phyloP scores from a whole-genome alignment of 805 yeast genomes.

The Suhomyces xylopsoci region DNA sequence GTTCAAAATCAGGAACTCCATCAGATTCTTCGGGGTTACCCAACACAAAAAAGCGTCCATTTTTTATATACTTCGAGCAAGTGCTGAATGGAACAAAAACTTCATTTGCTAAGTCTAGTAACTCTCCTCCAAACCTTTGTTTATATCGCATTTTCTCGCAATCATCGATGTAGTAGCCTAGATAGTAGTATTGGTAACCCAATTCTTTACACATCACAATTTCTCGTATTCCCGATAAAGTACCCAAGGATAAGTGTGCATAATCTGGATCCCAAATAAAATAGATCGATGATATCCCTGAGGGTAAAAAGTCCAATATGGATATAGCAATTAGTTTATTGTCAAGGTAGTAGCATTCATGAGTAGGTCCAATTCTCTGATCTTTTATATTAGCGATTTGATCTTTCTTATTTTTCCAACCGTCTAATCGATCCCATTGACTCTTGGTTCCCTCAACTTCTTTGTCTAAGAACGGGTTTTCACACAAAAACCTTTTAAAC shows the following conservation, averaged over 20 bases:
- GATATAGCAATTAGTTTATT: conserved; percentile 68
- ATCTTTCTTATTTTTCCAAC: conserved; percentile 31
- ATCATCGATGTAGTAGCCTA: conserved; percentile 79
- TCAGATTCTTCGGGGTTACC: conserved; percentile 11
- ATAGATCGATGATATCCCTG: conserved; percentile 78
- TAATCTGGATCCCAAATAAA: conserved; percentile 86
- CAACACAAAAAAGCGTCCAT: conserved; percentile 31
- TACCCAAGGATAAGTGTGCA: conserved; percentile 69
- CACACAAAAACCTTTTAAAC: conserved; percentile 68
- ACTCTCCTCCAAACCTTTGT: conserved; percentile 71
- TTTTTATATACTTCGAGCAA: conserved; percentile 23
- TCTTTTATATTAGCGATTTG: not conserved
- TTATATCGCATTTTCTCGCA: conserved; percentile 84
- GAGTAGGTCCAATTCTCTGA: conserved; percentile 57
- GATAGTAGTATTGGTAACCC: conserved; percentile 55
- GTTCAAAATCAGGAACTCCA: conserved; percentile 4
- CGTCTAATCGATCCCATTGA: conserved; percentile 41
- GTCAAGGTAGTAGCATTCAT: conserved; percentile 72
- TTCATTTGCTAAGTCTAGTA: conserved; percentile 53
- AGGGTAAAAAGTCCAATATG: conserved; percentile 73
- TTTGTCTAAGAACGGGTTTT: conserved; percentile 50
- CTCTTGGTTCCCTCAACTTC: conserved; percentile 21
- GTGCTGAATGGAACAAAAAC: conserved; percentile 39
- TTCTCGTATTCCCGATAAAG: conserved; percentile 72
- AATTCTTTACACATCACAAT: conserved; percentile 50